Evolutionary conservation across 495 filamentous ascomycete species (phyloP), one percentile per base, ranked within the genome.

Genomic region (Melanomma pulvis-pyrius): DNA sequence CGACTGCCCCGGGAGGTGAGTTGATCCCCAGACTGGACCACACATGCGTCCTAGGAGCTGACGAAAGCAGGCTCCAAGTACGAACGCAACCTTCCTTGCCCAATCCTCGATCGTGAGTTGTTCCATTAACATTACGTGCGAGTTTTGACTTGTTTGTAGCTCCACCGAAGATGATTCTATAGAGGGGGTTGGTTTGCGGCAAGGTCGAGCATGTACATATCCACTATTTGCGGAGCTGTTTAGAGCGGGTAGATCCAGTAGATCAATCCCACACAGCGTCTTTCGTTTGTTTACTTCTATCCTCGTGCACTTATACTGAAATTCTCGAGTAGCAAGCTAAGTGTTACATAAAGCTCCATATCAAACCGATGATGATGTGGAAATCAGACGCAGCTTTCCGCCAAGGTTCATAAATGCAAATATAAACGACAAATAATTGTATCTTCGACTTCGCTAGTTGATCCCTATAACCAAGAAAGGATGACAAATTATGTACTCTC

Each of bases 1-100:
- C 94, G 8, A 93, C 92, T 19, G 93, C 94, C 13, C 94, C 94
- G 19, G 94, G 94, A 84, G 94, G 94, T 96, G 83, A 70, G 85
- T 74, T 19, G 28, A n/a, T 57, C n/a, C 12, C 51, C 28, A 48
- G 21, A 59, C 25, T 12, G 41, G 5, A 29, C 29, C 22, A 11
- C 15, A 17, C 32, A 13, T 24, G 8, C n/a, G 22, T 36, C 24
- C 39, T 7, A 34, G 26, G 39, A 39, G 26, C 55, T 48, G 28
- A 66, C 51, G 13, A 24, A 8, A 19, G 59, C 63, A 97, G 92
- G 93, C 60, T 96, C 92, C 59, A 98, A 98, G 83, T 98, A 89
- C 78, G 94, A 98, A 79, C 85, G 94, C 75, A 99, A 98, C 74
- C 74, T 99, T 47, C 92, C 92, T 24, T 81, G 82, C 56, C 92